phyloP scores from a whole-genome alignment of 2,329 filamentous ascomycete species.

The Parascedosporium putredinis region DNA sequence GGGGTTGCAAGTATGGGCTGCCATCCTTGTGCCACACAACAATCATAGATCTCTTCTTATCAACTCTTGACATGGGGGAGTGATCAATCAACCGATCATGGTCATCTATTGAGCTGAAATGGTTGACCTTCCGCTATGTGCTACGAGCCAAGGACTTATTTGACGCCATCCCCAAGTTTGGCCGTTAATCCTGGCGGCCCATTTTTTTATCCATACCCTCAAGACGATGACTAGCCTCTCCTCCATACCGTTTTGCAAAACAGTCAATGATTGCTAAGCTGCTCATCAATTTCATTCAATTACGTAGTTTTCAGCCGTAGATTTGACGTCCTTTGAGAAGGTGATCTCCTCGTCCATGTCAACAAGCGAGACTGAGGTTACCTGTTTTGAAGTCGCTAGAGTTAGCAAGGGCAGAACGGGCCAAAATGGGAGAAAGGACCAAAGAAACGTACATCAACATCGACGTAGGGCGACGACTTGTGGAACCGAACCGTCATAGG shows the following conservation, averaged over 20 bases:
- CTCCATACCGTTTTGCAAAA: neutral
- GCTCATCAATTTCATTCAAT: constrained; percentile 50
- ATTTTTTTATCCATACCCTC: neutral
- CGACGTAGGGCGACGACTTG: constrained; percentile 76
- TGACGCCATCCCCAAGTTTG: neutral
- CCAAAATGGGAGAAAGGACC: no score
- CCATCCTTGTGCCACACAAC: no score
- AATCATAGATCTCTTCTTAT: no score
- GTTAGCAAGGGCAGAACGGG: constrained; percentile 7
- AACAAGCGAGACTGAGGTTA: constrained; percentile 57
- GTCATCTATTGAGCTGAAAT: constrained; percentile 6
- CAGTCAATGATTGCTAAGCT: neutral
- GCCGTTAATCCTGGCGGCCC: neutral
- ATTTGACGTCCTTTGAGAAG: constrained; percentile 75
- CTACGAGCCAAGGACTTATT: neutral
- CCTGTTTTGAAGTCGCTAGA: constrained; percentile 30
- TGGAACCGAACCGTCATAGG: constrained; percentile 88
- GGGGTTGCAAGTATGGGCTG: no score
- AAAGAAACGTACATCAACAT: constrained; percentile 73
- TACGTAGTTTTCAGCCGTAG: constrained; percentile 62
- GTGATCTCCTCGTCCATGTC: constrained; percentile 70
- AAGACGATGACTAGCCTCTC: neutral
- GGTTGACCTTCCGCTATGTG: neutral
- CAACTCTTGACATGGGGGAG: neutral
- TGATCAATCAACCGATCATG: neutral